Base-by-base conservation (phyloP, 2,329 filamentous ascomycete genomes). In the Huntiella moniliformis region DNA sequence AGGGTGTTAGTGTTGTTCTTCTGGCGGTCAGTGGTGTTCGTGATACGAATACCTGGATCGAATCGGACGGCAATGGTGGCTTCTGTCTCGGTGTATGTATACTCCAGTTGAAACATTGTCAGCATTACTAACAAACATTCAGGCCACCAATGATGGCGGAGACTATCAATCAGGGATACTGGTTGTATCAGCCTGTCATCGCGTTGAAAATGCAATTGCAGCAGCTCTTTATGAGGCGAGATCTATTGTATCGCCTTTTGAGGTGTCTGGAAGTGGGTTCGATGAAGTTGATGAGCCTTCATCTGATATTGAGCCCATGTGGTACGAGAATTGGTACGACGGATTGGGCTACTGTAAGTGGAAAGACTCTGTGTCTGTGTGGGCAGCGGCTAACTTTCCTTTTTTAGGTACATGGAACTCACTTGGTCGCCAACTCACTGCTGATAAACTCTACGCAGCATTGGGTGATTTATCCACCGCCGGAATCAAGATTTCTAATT, bases 241-340 rank as follows among this genome's bases (percentile, higher is more conserved):
- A 31, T 76, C 73, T 4, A 49, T 63, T 2, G 53, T 28, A 3
- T 28, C 22, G 10, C 22, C 22, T 28, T 28, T 59, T 11, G 52
- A 46, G 33, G 35, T 17, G 5, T 39, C 22, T 13, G 17, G 12
- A 53, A 10, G 10, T 6, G 17, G 36, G 12, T 12, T 7, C 33
- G 8, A 11, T 2, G 35, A 4, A 38, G 22, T 10, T 15, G 22
- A 15, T 15, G 31, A 8, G 16, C 18, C 50, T 55, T 60, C 61
- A 12, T 61, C 66, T 18, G 68, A 68, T 4, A 61, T 78, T 32
- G 67, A 68, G 45, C 62, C 68, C 4, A 61, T 76, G 56, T 94
- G 85, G 85, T 64, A 83, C 42, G 77, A 91, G 52, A 76, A 82
- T 49, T 95, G 87, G 86, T 87, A 87, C 56, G 91, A 96, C 58